A percentile compares a stretch with the other conserved stretches of the same genome.
These are phyloP conservation scores for Penicillium fimorum DNA, from an alignment of 495 filamentous ascomycete species.

Conservation along the genomic window DNA sequence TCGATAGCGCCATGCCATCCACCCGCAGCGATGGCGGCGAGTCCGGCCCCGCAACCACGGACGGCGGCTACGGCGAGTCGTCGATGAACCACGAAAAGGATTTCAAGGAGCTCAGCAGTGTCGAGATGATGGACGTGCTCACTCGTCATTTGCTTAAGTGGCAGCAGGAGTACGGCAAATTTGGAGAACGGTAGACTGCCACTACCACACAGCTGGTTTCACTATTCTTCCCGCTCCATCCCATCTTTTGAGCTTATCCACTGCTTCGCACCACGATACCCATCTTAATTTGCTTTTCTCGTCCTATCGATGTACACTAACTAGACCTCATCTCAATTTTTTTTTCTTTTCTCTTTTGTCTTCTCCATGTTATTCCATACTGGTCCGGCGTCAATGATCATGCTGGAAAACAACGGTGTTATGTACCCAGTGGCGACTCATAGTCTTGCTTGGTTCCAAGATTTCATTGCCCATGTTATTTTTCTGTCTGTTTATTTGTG, in stretches of 20 bases:
- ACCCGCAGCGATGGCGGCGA: slow-evolving; percentile 30
- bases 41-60: slow-evolving; percentile 31
- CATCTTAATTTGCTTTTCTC: slow-evolving; percentile 20
- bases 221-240: slow-evolving; percentile 7
- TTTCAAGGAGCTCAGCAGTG: slow-evolving; percentile 65
- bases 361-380: slow-evolving; percentile 17
- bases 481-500: slow-evolving; percentile 10
- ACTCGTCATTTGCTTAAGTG: slow-evolving; percentile 74
- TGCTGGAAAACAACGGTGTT: slow-evolving; percentile 16
- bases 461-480: slow-evolving; percentile 1
- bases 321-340: slow-evolving; percentile 16
- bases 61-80: slow-evolving; percentile 28
- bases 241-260: slow-evolving; percentile 11
- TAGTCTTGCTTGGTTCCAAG: slow-evolving; percentile 3
- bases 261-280: slow-evolving; percentile 30
- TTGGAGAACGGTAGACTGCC: slow-evolving; percentile 45
- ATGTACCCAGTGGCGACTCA: slow-evolving; percentile 4
- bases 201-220: background rate
- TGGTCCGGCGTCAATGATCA: slow-evolving; percentile 22
- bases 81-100: slow-evolving; percentile 41
- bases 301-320: slow-evolving; percentile 28
- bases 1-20: slow-evolving; percentile 32
- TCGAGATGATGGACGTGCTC: slow-evolving; percentile 82
- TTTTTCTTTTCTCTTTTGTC: slow-evolving; percentile 12
- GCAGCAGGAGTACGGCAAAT: slow-evolving; percentile 64